Base-by-base conservation (phyloP, 495 filamentous ascomycete species). In the Apiosordaria backusii region DNA sequence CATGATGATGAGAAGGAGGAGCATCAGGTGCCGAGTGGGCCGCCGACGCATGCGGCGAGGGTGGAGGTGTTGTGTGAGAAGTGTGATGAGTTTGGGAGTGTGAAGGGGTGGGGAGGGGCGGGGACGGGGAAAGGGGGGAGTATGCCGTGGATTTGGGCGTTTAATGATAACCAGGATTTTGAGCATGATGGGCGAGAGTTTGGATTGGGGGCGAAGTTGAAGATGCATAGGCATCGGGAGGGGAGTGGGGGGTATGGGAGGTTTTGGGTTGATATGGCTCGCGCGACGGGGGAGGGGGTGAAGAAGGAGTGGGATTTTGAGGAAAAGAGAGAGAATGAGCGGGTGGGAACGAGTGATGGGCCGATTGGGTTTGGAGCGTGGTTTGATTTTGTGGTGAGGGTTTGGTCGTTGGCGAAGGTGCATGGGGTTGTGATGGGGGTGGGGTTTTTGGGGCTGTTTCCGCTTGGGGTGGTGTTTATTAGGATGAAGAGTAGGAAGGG, bases 81-180 rank as follows among this genome's bases (percentile, higher is more conserved):
- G n/a, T 55, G 52, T 22, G 61, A 24, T 50, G 29, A 6, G 5
- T 62, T 18, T 73, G 35, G 35, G 35, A 45, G 35, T 45, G 35
- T 45, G 5, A 7, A 45, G 35, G 1, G 9, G 2, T 45, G 57
- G 57, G 57, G 23, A 13, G 24, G n/a, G 55, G 21, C n/a, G 19
- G 55, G 57, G 22, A 16, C 4, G 19, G 26, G 16, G 23, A 59
- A 15, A 27, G 57, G 59, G 26, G 18, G 25, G 2, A 9, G 27
- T 29, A 40, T 35, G 26, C 71, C 74, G 35, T 76, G 70, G 65
- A 74, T 76, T 54, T 76, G 74, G 74, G 74, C 74, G 0, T 74
- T 71, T 69, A 76, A 76, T 63, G 66, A 64, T 22, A 57, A 66
- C 13, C 74, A 76, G 40, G 53, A 68, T 26, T 72, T 76, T 50